Base-by-base conservation (phyloP, 257 asterid species). In the Verbascum thapsus region DNA sequence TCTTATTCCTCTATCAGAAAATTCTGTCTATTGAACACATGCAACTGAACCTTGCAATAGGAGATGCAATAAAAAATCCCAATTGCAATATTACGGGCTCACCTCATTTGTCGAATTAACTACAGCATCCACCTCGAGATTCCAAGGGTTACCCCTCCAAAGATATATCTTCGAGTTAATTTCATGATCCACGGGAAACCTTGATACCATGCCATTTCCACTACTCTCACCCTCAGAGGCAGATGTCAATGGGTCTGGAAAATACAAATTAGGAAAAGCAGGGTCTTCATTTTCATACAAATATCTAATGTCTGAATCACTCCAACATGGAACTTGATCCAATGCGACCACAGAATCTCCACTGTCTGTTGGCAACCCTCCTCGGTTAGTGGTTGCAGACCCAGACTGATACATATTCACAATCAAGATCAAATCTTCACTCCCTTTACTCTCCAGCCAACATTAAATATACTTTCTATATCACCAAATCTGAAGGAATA, bases 91-190 rank as follows among this genome's bases (percentile, higher is more conserved):
- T 11, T 23, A 51, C 6, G 26, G 9, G 48, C 71, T 79, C 68
- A 87, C 95, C 89, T 87, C 95, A 48, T 86, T 86, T 13, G 91
- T 71, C 10, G 95, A 86, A 80, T 86, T 86, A 64, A 86, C 91
- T 44, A 87, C 95, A 52, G 90, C 95, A 78, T 87, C 95, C 65
- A 87, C 92, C 76, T 87, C 92, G 15, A 87, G 92, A 76, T 84
- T 80, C 95, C 95, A 87, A 45, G 94, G 94, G 54, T 82, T 63
- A 52, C 95, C 95, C 76, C 92, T 82, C 95, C 95, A 87, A 62
- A 87, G 81, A 78, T 87, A 84, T 64, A 87, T 84, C 80, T 80
- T 82, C 3, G 86, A 80, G 78, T 82, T 87, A 35, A 87, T 75
- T 42, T 87, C 94, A 20, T 70, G 87, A 76, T 84, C 90, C 72